phyloP scores from a whole-genome alignment of 805 yeast species.

The Wickerhamomyces rabaulensis region DNA sequence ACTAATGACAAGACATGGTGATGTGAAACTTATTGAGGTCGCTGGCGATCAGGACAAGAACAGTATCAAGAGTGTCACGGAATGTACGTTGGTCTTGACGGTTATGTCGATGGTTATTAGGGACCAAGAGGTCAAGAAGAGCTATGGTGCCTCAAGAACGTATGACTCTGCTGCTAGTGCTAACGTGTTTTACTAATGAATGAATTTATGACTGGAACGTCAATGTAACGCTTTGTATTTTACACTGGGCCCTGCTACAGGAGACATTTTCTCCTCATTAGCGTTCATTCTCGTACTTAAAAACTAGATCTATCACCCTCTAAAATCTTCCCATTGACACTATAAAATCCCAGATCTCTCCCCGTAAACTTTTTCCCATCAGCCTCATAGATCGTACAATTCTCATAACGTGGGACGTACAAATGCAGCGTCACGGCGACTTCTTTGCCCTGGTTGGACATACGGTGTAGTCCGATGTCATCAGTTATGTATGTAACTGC shows the following conservation, averaged over 20 bases:
- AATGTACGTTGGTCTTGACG: conserved; percentile 14
- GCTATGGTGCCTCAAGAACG: conserved; percentile 17
- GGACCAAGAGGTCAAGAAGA: conserved; percentile 20
- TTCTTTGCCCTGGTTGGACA: conserved; percentile 18
- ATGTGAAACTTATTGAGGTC: conserved; percentile 19
- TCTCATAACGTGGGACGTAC: conserved; percentile 32
- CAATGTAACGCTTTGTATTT: no score
- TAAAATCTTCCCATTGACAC: background rate
- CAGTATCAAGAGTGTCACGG: conserved; percentile 13
- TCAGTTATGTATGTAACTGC: conserved; percentile 42
- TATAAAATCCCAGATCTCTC: background rate
- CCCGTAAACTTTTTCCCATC: conserved; percentile 1
- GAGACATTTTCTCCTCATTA: no score
- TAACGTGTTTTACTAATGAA: background rate
- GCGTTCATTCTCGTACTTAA: background rate
- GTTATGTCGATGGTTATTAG: conserved; percentile 22
- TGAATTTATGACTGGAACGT: no score
- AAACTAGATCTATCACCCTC: background rate
- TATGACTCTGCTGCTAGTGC: conserved; percentile 14
- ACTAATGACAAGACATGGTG: conserved; percentile 16
- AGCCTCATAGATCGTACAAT: conserved; percentile 1
- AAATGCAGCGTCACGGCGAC: conserved; percentile 39
- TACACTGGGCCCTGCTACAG: no score
- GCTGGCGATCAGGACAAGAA: conserved; percentile 6
- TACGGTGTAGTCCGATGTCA: conserved; percentile 40